Evolutionary conservation across 257 asterid genomes (phyloP), one percentile per base, ranked within the genome.

Genomic region (Ballota nigra): DNA sequence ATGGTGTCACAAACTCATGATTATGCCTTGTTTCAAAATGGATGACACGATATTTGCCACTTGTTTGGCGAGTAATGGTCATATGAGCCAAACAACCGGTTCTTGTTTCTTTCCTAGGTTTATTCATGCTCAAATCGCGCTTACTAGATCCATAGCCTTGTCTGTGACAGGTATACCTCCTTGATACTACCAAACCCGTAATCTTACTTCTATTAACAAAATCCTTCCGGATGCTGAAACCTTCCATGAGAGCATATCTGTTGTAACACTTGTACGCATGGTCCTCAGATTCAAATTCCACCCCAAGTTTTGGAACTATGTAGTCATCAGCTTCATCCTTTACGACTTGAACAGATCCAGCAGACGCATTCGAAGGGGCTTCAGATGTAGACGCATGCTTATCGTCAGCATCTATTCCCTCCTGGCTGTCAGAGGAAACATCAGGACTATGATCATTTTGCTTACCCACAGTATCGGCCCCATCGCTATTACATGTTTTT

Each of bases 111-210:
- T 74, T 82, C 33, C 87, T 77, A 8, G 84, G 81, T 73, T 81
- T 81, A 45, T 74, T 79, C 70, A 59, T 56, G 41, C 73, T 75
- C 63, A 51, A 65, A 24, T 75, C 85, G 29, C 73, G 83, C 78
- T 78, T 86, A 72, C 80, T 57, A 40, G 88, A 74, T 33, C 85
- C 85, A 51, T 82, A 66, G 36, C 91, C 91, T 86, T 84, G 88
- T 83, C 88, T 82, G 78, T 86, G 86, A 68, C 91, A 86, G 13
- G 89, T 86, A 69, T 83, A 86, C 77, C 91, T 83, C 74, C 91
- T 82, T 0, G 91, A 86, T 34, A 77, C 86, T 45, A 86, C 89
- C 45, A 86, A 77, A 13, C 91, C 91, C 0, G 87, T 79, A 64
- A 81, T 74, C 72, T 84, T 86, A 76, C 88, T 86, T 78, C 79